Evolutionary conservation across 768 basidiomycete genomes (phyloP).

Genomic region (Paxillus ammoniavirescens): DNA sequence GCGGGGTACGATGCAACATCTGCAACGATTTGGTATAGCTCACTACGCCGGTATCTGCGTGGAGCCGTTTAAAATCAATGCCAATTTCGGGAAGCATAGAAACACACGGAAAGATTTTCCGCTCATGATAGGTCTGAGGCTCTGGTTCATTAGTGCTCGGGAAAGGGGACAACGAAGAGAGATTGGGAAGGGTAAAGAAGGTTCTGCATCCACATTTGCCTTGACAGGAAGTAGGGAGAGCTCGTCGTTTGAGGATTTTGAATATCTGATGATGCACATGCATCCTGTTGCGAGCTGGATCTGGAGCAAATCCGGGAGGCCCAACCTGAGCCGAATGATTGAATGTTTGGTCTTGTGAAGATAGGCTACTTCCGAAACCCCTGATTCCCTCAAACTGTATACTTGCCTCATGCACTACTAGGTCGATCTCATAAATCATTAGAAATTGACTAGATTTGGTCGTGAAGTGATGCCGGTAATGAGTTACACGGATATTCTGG

Average conservation of each 20-base stretch:
- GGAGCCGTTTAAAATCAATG: constrained; percentile 10
- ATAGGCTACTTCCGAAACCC: no score
- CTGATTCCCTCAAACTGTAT: no score
- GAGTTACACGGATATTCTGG: no score
- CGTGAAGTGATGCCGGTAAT: no score
- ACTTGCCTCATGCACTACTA: no score
- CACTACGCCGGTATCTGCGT: constrained; percentile 67
- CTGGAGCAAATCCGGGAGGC: no score
- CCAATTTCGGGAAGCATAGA: constrained; percentile 3
- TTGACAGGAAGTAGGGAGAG: constrained; percentile 1
- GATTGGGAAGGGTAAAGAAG: constrained; percentile 51
- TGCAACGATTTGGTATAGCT: constrained; percentile 85
- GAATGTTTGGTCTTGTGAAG: no score
- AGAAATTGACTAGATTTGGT: no score
- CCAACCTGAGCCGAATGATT: no score
- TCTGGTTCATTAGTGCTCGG: constrained; percentile 29
- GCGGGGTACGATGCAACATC: constrained; percentile 82
- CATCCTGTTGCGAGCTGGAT: not conserved
- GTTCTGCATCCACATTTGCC: constrained; percentile 22
- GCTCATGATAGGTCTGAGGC: constrained; percentile 72
- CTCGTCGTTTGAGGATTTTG: constrained; percentile 8
- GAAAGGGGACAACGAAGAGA: constrained; percentile 45
- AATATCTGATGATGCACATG: constrained; percentile 14
- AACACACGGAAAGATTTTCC: constrained; percentile 85
- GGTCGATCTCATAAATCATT: no score